These are phyloP conservation scores for Kwoniella shivajii DNA, from an alignment of 1,284 basidiomycete genomes.

Conservation along the genomic window DNA sequence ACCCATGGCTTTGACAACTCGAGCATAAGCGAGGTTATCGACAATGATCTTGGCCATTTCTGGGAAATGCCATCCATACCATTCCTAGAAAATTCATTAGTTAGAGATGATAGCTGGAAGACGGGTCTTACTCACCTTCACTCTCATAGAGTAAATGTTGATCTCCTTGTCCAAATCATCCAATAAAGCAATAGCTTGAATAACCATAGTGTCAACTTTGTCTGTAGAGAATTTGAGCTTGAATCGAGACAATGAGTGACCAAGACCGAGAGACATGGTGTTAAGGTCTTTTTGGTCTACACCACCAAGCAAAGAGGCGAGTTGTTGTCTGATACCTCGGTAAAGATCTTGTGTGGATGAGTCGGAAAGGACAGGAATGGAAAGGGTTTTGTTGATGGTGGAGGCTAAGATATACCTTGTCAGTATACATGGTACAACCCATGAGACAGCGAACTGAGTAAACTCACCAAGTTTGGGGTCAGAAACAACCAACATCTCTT, in stretches of 20 bases:
- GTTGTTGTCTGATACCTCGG: slow-evolving; percentile 91
- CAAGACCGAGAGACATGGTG: slow-evolving; percentile 96
- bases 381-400: slow-evolving; percentile 90
- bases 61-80: slow-evolving; percentile 99
- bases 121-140: slow-evolving; percentile 68
- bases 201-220: slow-evolving; percentile 99
- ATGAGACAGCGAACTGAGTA: background rate
- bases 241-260: slow-evolving; percentile 94
- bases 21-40: slow-evolving; percentile 96
- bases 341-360: slow-evolving; percentile 77
- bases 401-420: slow-evolving; percentile 59
- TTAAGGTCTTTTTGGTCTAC: slow-evolving; percentile 93
- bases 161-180: slow-evolving; percentile 99
- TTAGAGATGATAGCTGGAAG: slow-evolving; percentile 11
- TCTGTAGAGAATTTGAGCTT: slow-evolving; percentile 99
- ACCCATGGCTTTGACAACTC: slow-evolving; percentile 86
- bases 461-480: slow-evolving; percentile 85
- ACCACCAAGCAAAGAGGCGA: slow-evolving; percentile 82
- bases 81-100: slow-evolving; percentile 66
- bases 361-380: slow-evolving; percentile 79
- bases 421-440: background rate
- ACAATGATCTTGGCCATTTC: slow-evolving; percentile 98
- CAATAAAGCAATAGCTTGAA: slow-evolving; percentile 96
- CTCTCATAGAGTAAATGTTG: slow-evolving; percentile 98
- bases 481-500: slow-evolving; percentile 84